These are phyloP conservation scores for Quillaja saponaria DNA, from an alignment of 306 rosid species.

Conservation along the genomic window DNA sequence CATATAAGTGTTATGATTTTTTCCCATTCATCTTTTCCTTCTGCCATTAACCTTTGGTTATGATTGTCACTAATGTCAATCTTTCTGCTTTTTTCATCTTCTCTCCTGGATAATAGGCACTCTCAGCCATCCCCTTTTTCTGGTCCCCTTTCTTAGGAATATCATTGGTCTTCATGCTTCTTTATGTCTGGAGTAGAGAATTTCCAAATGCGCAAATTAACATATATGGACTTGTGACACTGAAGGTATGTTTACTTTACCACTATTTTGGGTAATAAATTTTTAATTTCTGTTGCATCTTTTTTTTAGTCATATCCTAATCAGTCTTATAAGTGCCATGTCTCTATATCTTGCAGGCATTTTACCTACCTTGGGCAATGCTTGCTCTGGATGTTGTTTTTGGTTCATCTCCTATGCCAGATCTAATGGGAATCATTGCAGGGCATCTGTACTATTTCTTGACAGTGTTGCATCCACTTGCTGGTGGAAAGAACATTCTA, in stretches of 20 bases:
- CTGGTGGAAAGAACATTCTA: conserved; percentile 78
- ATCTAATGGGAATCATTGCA: conserved; percentile 85
- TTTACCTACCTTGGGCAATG: conserved; percentile 98
- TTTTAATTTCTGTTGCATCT: conserved; percentile 5
- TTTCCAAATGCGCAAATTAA: conserved; percentile 84
- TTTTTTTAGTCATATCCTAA: conserved; percentile 19
- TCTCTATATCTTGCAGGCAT: conserved; percentile 59
- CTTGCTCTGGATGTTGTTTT: conserved; percentile 90
- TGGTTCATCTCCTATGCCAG: conserved; percentile 66
- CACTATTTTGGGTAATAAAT: background rate
- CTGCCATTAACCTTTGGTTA: conserved; percentile 10
- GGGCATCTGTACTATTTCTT: conserved; percentile 95
- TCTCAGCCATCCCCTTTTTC: conserved; percentile 70
- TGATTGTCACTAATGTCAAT: conserved; percentile 9
- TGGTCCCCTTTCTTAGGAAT: conserved; percentile 62
- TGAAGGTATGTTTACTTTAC: conserved; percentile 57
- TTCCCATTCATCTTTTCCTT: background rate
- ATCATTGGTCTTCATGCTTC: conserved; percentile 93
- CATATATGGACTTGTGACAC: conserved; percentile 84
- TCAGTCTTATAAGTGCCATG: conserved; percentile 16
- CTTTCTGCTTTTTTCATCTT: conserved; percentile 11
- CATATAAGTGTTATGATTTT: background rate
- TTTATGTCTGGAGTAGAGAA: conserved; percentile 97
- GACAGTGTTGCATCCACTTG: conserved; percentile 90
- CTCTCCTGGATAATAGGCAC: conserved; percentile 41